Evolutionary conservation across 805 yeast species (phyloP), one percentile per base, ranked within the genome.

Genomic region (Myxozyma mucilagina): DNA sequence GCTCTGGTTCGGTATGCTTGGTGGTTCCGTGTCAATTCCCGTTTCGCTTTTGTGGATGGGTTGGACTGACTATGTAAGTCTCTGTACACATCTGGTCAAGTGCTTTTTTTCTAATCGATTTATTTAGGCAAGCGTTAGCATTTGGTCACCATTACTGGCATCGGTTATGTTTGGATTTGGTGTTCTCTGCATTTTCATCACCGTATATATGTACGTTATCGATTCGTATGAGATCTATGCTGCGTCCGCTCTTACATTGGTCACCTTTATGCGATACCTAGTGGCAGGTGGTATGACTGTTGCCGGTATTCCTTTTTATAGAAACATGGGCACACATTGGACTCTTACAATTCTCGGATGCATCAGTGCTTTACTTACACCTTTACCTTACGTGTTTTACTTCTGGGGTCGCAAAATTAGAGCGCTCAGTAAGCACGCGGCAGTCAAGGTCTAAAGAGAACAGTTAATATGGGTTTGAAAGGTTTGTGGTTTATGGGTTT

Each of bases 231-330:
- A 81, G 66, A 69, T 76, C 11, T 75, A 70, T 36, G 86, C 89
- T 41, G 96, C 96, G 0, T 84, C 90, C n/a, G 90, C 92, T 2
- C 73, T 89, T 60, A 93, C 94, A 39, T 93, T 94, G 8, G 89
- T 89, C 73, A 87, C 85, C 0, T 75, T 84, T 56, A 75, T 82
- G 35, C 76, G 87, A 71, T 78, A 82, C 57, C 67, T 74, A 0
- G 76, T 81, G 77, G 79, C 82, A 45, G 86, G 84, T 6, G 75
- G 64, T 1, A 82, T 83, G 74, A 85, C 86, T 1, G 70, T 82
- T 29, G 83, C 83, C 67, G 84, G 83, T 0, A 67, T 76, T 39
- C 85, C 80, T 63, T 79, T 83, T 82, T 81, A 81, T 68, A 73
- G 74, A 59, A 74, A 74, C 18, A 66, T 82, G 73, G 82, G 84